phyloP scores from a whole-genome alignment of 495 filamentous ascomycete species.

The Podospora bellae-mahoneyi region DNA sequence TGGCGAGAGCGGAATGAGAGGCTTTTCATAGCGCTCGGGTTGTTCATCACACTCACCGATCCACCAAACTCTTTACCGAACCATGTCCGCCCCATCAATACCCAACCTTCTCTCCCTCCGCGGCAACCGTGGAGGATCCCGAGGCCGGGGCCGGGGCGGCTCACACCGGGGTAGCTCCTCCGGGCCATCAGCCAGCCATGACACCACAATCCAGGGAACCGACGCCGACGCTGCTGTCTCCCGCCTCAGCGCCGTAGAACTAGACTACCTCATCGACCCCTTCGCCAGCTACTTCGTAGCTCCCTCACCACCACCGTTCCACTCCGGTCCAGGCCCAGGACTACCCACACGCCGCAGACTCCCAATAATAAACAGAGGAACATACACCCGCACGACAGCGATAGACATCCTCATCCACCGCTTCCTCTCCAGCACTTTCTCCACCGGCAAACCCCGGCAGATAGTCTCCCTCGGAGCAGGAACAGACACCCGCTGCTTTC shows the following conservation, averaged over 20 bases:
- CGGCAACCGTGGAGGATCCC: conserved; percentile 45
- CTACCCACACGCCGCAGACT: conserved; percentile 52
- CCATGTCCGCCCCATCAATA: conserved; percentile 69
- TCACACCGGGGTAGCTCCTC: conserved; percentile 28
- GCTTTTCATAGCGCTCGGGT: not conserved
- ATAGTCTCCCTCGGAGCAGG: conserved; percentile 93
- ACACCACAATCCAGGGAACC: conserved; percentile 72
- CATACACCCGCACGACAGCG: conserved; percentile 87
- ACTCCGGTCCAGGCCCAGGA: not conserved
- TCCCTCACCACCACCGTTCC: not conserved
- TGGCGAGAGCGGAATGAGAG: not conserved
- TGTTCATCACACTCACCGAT: not conserved
- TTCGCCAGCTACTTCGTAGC: conserved; percentile 65
- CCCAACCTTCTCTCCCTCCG: conserved; percentile 72
- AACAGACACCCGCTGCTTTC: conserved; percentile 84
- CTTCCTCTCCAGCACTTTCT: conserved; percentile 55
- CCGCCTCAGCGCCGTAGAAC: conserved; percentile 77
- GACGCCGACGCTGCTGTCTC: conserved; percentile 90
- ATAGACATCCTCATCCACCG: conserved; percentile 73
- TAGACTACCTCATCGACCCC: conserved; percentile 83
- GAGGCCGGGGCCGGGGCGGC: conserved; percentile 43
- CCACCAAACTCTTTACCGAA: not conserved
- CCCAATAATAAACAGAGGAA: conserved; percentile 94
- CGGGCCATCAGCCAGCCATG: conserved; percentile 30
- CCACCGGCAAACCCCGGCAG: conserved; percentile 46